phyloP scores from a whole-genome alignment of 2,329 filamentous ascomycete genomes.

The Alternaria triticimaculans region DNA sequence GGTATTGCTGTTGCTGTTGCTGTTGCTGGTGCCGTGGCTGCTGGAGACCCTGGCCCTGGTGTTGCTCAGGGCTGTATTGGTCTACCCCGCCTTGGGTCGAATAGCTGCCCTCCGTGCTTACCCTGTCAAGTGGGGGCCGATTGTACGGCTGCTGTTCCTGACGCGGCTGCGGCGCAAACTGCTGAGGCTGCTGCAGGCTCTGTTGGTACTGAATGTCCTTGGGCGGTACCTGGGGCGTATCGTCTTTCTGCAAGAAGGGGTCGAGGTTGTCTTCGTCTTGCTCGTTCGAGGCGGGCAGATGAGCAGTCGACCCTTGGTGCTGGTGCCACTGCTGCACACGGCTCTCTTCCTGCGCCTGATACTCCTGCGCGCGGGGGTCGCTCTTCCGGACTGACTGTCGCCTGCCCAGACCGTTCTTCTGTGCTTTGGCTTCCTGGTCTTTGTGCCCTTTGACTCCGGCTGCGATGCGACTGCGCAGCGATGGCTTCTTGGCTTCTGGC shows the following conservation, averaged over 20 bases:
- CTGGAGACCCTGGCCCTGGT: slow-evolving; percentile 33
- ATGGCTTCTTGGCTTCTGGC: slow-evolving; percentile 41
- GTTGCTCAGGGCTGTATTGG: slow-evolving; percentile 48
- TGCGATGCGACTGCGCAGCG: slow-evolving; percentile 43
- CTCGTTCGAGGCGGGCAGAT: slow-evolving; percentile 46
- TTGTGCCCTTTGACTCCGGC: slow-evolving; percentile 39
- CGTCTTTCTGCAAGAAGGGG: slow-evolving; percentile 46
- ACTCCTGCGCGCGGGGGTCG: slow-evolving; percentile 37
- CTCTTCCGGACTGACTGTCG: slow-evolving; percentile 47
- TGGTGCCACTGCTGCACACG: slow-evolving; percentile 38
- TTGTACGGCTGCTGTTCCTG: slow-evolving; percentile 42
- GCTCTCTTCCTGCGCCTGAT: slow-evolving; percentile 33
- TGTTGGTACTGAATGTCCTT: slow-evolving; percentile 45
- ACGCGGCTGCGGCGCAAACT: slow-evolving; percentile 37
- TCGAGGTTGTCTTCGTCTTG: slow-evolving; percentile 49
- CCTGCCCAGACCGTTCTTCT: slow-evolving; percentile 42
- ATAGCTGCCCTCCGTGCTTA: slow-evolving; percentile 49
- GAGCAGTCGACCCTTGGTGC: slow-evolving; percentile 39
- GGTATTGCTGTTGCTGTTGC: slow-evolving; percentile 35
- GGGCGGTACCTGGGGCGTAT: slow-evolving; percentile 43
- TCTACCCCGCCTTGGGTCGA: slow-evolving; percentile 48
- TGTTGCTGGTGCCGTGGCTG: slow-evolving; percentile 36
- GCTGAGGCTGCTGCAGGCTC: slow-evolving; percentile 27
- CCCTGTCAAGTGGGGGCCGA: slow-evolving; percentile 48
- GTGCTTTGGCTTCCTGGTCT: slow-evolving; percentile 40